Base-by-base conservation (phyloP, 2,329 filamentous ascomycete genomes). In the Hypoxylon sp. region DNA sequence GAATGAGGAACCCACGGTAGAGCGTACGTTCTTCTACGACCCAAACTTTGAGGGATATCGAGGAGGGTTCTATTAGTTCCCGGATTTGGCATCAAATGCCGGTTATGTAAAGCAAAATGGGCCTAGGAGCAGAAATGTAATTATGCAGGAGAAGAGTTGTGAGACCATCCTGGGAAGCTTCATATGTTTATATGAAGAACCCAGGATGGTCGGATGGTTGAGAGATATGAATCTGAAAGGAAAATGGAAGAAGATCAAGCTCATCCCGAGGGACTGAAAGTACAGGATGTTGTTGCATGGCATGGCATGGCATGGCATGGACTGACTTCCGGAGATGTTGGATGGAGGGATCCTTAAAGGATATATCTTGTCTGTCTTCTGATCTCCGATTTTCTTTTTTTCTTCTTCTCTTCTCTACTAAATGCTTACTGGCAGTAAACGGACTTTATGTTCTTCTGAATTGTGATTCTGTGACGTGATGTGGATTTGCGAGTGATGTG, bases 341-440 rank as follows among this genome's bases (percentile, higher is more conserved):
- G 67, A 69, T 69, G 29, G 29, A 22, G 19, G 70, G 48, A 65
- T 59, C 39, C 39, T 17, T 3, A 22, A 58, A 69, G 66, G 59
- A 65, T 71, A 63, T 66, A 50, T 65, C 65, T 72, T 62, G 55
- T 67, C 63, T 55, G 39, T 53, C 47, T 59, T 44, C 39, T 22
- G 6, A 59, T 63, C 63, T 57, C 47, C 33, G 13, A 44, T 46
- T 59, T 47, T 59, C 29, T 58, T 46, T 50, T 63, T 55, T 35
- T 63, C 50, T 35, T 63, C 50, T 67, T 62, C 35, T 58, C 46
- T 59, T 8, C 39, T 63, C 51, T 67, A 62, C 42, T 53, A 19
- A 57, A 63, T 39, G 24, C 37, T 67, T 69, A 58, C 63, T 69
- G 51, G 51, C 66, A 71, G 69, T 66, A 69, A 69, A 60, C 63